These are phyloP conservation scores for Durio zibethinus DNA, from an alignment of 345 rosid species.

Conservation along the genomic window DNA sequence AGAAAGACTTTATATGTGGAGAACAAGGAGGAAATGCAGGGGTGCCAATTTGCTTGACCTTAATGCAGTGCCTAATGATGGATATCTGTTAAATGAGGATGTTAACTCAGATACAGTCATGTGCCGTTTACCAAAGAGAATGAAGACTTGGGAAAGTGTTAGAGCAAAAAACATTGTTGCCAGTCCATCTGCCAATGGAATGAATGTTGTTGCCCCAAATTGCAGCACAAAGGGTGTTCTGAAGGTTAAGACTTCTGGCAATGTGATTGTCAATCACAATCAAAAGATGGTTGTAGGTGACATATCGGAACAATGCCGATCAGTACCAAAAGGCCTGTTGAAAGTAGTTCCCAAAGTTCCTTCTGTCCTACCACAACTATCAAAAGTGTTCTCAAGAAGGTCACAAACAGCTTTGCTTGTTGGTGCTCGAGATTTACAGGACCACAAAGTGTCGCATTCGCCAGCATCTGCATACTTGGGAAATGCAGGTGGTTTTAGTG, in stretches of 20 bases:
- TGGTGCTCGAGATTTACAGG: constrained; percentile 27
- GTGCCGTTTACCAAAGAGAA: constrained; percentile 22
- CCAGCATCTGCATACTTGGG: constrained; percentile 27
- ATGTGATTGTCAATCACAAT: constrained; percentile 26
- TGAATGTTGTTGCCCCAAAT: constrained; percentile 26
- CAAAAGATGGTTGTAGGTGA: constrained; percentile 25
- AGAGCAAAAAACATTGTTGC: constrained; percentile 23
- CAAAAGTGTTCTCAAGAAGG: constrained; percentile 29
- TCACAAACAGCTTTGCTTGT: constrained; percentile 18
- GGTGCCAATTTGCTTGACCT: constrained; percentile 47
- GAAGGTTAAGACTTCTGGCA: constrained; percentile 37
- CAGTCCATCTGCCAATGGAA: constrained; percentile 22
- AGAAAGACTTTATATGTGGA: constrained; percentile 47
- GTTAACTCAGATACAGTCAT: constrained; percentile 21
- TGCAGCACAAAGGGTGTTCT: constrained; percentile 37
- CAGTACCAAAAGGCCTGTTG: constrained; percentile 53
- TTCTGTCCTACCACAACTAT: constrained; percentile 27
- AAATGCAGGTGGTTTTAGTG: constrained; percentile 25
- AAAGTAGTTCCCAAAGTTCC: constrained; percentile 48
- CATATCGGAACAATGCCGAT: constrained; percentile 23
- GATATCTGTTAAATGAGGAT: constrained; percentile 30
- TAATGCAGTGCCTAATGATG: constrained; percentile 50
- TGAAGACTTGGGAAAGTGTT: constrained; percentile 25
- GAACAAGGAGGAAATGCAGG: constrained; percentile 32
- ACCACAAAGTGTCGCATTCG: constrained; percentile 24